phyloP scores from a whole-genome alignment of 2,329 filamentous ascomycete species.

The Aureobasidium melanogenum region DNA sequence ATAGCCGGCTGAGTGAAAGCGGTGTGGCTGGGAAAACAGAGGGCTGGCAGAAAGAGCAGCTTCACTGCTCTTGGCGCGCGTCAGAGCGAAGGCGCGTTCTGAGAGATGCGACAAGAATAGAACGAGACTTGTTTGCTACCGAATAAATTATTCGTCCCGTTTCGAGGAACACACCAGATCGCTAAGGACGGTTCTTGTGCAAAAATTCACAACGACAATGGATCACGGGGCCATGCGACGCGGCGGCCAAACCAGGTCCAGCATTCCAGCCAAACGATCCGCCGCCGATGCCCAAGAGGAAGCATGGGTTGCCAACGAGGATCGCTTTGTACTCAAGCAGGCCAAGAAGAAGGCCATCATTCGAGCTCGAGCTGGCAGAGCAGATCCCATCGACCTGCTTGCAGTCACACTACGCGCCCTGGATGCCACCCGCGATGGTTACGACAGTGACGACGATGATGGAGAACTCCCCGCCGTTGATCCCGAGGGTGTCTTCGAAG shows the following conservation, averaged over 20 bases:
- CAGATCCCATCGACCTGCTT: constrained; percentile 87
- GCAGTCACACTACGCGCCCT: constrained; percentile 85
- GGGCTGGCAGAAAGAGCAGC: background rate
- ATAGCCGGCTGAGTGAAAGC: background rate
- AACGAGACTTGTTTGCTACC: background rate
- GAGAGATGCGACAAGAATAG: background rate
- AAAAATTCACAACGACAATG: background rate
- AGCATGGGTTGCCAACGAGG: constrained; percentile 83
- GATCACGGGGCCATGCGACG: background rate
- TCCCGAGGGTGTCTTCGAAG: constrained; percentile 72
- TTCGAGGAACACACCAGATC: background rate
- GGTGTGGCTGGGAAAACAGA: background rate
- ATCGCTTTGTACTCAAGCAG: constrained; percentile 91
- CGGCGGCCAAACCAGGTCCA: constrained; percentile 23
- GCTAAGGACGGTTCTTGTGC: background rate
- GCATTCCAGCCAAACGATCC: constrained; percentile 31
- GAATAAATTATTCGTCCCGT: background rate
- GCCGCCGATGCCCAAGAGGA: constrained; percentile 40
- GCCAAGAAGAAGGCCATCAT: constrained; percentile 97
- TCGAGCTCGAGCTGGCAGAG: constrained; percentile 80
- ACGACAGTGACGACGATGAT: constrained; percentile 76
- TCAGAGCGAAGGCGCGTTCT: background rate
- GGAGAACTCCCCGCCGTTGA: constrained; percentile 71
- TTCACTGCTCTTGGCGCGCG: constrained; percentile 1
- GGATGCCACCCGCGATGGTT: constrained; percentile 66